Percentiles rank a stretch among this genome's conserved stretches.
phyloP scores from a whole-genome alignment of 352 stramenopile genomes.

The Globisporangium heterothallicum region DNA sequence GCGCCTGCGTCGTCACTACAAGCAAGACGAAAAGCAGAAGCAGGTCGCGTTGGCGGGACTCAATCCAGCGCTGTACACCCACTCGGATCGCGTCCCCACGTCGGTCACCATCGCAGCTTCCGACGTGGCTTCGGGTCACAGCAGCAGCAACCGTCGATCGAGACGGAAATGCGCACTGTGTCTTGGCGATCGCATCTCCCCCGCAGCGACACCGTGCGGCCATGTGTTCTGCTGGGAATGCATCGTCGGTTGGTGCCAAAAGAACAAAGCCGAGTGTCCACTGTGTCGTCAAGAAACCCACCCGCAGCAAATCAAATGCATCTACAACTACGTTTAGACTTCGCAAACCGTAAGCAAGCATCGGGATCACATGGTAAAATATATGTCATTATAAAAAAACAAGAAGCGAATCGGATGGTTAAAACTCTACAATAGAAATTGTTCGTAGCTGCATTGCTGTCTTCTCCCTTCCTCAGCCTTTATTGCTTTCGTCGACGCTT shows the following conservation, averaged over 20 bases:
- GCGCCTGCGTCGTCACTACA: slow-evolving; percentile 37
- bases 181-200: slow-evolving; percentile 66
- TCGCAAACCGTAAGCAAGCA: neutral
- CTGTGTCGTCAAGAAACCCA: slow-evolving; percentile 83
- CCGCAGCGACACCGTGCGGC: slow-evolving; percentile 80
- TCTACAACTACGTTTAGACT: slow-evolving; percentile 86
- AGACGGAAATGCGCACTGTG: slow-evolving; percentile 84
- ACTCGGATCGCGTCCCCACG: slow-evolving; percentile 38
- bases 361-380: slow-evolving; percentile 13
- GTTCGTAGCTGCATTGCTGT: neutral
- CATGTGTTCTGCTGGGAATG: slow-evolving; percentile 93
- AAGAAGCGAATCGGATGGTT: neutral
- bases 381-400: slow-evolving; percentile 6
- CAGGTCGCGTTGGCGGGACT: slow-evolving; percentile 19
- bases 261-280: slow-evolving; percentile 88
- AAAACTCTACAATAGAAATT: neutral
- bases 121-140: slow-evolving; percentile 2
- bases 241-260: slow-evolving; percentile 91
- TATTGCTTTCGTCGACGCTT: slow-evolving; percentile 48
- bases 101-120: slow-evolving; percentile 16
- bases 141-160: slow-evolving; percentile 7
- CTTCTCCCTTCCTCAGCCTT: slow-evolving; percentile 18
- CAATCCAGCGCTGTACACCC: slow-evolving; percentile 15
- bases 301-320: slow-evolving; percentile 88
- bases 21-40: slow-evolving; percentile 39